Percentiles rank a stretch among this genome's conserved stretches.
Evolutionary conservation across 2,329 filamentous ascomycete species (phyloP).

Genomic region (Bipolaris sorokiniana): DNA sequence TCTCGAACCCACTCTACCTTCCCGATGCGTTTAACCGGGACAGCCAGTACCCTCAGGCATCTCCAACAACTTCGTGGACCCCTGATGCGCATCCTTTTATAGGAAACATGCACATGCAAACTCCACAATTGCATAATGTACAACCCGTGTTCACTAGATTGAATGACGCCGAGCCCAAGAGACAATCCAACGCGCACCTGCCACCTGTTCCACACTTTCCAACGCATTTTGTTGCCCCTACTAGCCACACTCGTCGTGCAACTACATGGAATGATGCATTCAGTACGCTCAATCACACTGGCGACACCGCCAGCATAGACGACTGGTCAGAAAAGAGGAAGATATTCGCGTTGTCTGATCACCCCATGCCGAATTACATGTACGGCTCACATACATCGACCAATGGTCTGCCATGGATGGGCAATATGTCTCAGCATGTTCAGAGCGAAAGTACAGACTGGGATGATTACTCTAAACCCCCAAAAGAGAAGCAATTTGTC

Average conservation of each 20-base stretch:
- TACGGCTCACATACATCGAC: slow-evolving; percentile 15
- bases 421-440: slow-evolving; percentile 1
- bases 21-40: slow-evolving; percentile 16
- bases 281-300: slow-evolving; percentile 14
- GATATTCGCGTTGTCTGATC: slow-evolving; percentile 21
- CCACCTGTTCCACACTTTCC: slow-evolving; percentile 25
- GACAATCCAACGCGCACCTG: slow-evolving; percentile 26
- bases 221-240: slow-evolving; percentile 13
- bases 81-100: slow-evolving; percentile 1
- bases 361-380: slow-evolving; percentile 27
- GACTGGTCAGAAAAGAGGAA: slow-evolving; percentile 29
- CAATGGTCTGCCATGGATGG: slow-evolving; percentile 20
- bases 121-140: slow-evolving; percentile 18
- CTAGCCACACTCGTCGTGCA: slow-evolving; percentile 1
- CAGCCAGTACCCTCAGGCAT: neutral
- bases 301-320: slow-evolving; percentile 29
- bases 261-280: slow-evolving; percentile 26
- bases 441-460: slow-evolving; percentile 3
- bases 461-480: slow-evolving; percentile 14
- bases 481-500: slow-evolving; percentile 25
- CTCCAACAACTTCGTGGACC: slow-evolving; percentile 6
- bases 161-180: slow-evolving; percentile 22
- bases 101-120: slow-evolving; percentile 13
- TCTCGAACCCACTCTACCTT: slow-evolving; percentile 42
- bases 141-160: slow-evolving; percentile 16